phyloP scores from a whole-genome alignment of 345 rosid genomes.

The Populus ilicifolia region DNA sequence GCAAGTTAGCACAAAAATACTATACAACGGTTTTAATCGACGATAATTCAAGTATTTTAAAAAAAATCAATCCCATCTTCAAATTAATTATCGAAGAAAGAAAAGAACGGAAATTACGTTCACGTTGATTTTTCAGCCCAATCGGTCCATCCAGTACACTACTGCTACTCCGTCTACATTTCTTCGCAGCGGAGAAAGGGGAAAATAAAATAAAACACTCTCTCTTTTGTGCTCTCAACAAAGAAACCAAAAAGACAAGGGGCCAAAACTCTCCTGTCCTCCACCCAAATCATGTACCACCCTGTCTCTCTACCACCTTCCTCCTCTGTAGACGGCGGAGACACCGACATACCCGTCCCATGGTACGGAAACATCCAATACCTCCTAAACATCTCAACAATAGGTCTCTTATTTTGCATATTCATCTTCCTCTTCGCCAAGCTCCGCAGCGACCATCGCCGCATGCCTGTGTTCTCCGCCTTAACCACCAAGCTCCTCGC shows the following conservation, averaged over 20 bases:
- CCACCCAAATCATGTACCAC: neutral
- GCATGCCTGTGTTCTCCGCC: conserved; percentile 77
- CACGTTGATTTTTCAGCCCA: too few relatives aligned
- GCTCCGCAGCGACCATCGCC: conserved; percentile 93
- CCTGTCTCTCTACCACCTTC: conserved; percentile 22
- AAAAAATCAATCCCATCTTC: too few relatives aligned
- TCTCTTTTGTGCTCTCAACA: too few relatives aligned
- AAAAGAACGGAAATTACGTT: too few relatives aligned
- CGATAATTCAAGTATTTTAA: too few relatives aligned
- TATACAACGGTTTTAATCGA: too few relatives aligned
- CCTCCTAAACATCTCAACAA: conserved; percentile 75
- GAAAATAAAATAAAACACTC: neutral
- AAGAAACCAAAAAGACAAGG: too few relatives aligned
- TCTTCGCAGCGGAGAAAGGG: neutral
- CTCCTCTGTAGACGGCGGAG: conserved; percentile 27
- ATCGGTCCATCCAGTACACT: too few relatives aligned
- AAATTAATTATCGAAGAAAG: too few relatives aligned
- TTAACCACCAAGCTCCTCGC: conserved; percentile 77
- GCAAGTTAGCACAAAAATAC: too few relatives aligned
- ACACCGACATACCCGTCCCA: conserved; percentile 42
- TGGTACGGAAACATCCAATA: conserved; percentile 96
- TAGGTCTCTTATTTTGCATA: conserved; percentile 78
- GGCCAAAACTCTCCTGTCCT: neutral
- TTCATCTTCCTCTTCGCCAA: conserved; percentile 81
- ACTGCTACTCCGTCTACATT: neutral